phyloP scores from a whole-genome alignment of 208 protist genomes.

The Herpetomonas samuelpessoai region DNA sequence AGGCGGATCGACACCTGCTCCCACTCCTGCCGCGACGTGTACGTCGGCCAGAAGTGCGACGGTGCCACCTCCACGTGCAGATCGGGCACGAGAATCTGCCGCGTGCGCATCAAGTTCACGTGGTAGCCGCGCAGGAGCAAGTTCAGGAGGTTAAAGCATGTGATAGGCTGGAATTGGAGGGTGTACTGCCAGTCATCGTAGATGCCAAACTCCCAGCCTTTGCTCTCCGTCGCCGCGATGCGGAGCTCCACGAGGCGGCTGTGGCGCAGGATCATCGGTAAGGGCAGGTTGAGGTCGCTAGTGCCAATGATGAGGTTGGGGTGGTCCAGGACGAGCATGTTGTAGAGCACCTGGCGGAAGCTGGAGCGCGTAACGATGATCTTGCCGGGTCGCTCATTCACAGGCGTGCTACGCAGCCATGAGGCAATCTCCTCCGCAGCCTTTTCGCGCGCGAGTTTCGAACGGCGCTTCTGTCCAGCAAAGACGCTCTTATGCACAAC shows the following conservation, averaged over 20 bases:
- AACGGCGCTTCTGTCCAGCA: constrained; percentile 99
- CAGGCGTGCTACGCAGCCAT: constrained; percentile 98
- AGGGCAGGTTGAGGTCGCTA: constrained; percentile 98
- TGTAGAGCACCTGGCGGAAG: constrained; percentile 92
- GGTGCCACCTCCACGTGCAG: constrained; percentile 95
- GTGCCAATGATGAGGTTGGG: constrained; percentile 99
- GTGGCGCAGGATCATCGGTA: constrained; percentile 98
- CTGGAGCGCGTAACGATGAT: constrained; percentile 99
- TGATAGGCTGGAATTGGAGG: constrained; percentile 96
- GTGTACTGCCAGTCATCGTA: constrained; percentile 99
- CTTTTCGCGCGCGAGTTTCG: constrained; percentile 99
- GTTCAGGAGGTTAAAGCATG: constrained; percentile 99
- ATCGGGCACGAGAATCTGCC: constrained; percentile 97
- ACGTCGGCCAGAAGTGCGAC: constrained; percentile 99
- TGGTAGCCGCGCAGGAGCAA: constrained; percentile 99
- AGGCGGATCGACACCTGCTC: constrained; percentile 97
- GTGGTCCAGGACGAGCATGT: constrained; percentile 98
- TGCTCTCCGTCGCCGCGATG: constrained; percentile 98
- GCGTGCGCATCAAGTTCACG: constrained; percentile 96
- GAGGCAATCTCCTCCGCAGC: constrained; percentile 99
- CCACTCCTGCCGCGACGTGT: constrained; percentile 98
- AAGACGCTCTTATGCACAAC: constrained; percentile 99
- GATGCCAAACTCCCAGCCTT: constrained; percentile 99
- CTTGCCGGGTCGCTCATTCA: constrained; percentile 99
- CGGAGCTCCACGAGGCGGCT: constrained; percentile 99